phyloP scores from a whole-genome alignment of 768 basidiomycete genomes.

The Boletus sp. region DNA sequence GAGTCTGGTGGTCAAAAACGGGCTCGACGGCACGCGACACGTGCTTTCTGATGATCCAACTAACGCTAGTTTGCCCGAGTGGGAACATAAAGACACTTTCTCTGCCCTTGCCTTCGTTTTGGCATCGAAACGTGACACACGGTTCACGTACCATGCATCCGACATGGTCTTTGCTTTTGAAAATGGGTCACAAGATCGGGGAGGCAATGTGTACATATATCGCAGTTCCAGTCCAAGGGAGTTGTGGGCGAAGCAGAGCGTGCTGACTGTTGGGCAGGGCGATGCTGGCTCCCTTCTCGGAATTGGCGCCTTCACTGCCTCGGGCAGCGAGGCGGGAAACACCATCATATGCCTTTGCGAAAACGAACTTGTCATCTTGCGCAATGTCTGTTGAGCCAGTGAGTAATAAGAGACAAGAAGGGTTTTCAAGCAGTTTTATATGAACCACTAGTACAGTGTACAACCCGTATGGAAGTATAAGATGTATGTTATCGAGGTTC shows the following conservation, averaged over 20 bases:
- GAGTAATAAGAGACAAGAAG: not conserved
- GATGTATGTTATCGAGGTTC: slow-evolving; percentile 35
- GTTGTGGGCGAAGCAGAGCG: slow-evolving; percentile 73
- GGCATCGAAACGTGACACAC: slow-evolving; percentile 86
- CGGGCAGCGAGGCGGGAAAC: slow-evolving; percentile 26
- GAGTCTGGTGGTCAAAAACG: slow-evolving; percentile 60
- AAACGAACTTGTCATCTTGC: slow-evolving; percentile 64
- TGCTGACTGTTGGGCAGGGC: slow-evolving; percentile 72
- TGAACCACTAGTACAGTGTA: slow-evolving; percentile 31
- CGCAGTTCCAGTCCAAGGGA: slow-evolving; percentile 50
- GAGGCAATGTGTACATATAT: slow-evolving; percentile 87
- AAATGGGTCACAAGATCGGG: slow-evolving; percentile 59
- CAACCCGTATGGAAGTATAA: slow-evolving; percentile 35
- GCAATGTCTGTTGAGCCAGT: slow-evolving; percentile 28
- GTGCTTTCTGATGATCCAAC: slow-evolving; percentile 35
- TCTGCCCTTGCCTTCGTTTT: slow-evolving; percentile 91
- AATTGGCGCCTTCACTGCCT: slow-evolving; percentile 48
- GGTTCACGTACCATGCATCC: slow-evolving; percentile 74
- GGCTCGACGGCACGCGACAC: slow-evolving; percentile 70
- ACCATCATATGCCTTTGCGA: slow-evolving; percentile 75
- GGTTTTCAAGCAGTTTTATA: slow-evolving; percentile 21
- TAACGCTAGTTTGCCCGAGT: slow-evolving; percentile 34
- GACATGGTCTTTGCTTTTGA: slow-evolving; percentile 79
- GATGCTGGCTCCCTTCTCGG: slow-evolving; percentile 75
- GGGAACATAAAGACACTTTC: slow-evolving; percentile 81